Evolutionary conservation across 2,329 filamentous ascomycete species (phyloP).

Genomic region (Helicocarpus griseus): DNA sequence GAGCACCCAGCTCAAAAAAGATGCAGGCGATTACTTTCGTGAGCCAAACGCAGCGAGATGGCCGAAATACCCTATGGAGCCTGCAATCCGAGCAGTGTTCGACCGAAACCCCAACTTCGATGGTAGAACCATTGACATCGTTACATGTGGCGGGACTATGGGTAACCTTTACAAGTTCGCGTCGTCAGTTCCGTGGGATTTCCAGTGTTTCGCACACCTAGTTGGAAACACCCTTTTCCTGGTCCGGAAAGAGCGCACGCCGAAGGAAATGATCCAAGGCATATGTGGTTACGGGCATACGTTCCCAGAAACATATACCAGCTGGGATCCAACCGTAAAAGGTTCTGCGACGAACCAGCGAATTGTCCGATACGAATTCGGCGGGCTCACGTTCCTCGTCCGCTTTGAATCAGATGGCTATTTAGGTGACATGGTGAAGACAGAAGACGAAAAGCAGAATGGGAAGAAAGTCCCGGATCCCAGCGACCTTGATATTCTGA

Average conservation of each 20-base stretch:
- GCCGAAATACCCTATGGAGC: slow-evolving; percentile 34
- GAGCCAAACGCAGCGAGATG: slow-evolving; percentile 32
- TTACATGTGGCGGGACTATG: slow-evolving; percentile 52
- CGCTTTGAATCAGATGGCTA: slow-evolving; percentile 54
- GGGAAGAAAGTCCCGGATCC: background rate
- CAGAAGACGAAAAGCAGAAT: background rate
- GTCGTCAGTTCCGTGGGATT: background rate
- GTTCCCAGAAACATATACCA: slow-evolving; percentile 58
- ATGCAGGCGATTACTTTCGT: slow-evolving; percentile 37
- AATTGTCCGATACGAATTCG: slow-evolving; percentile 50
- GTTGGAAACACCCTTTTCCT: slow-evolving; percentile 53
- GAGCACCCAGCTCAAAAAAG: slow-evolving; percentile 29
- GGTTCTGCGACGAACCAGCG: slow-evolving; percentile 54
- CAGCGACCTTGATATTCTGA: background rate
- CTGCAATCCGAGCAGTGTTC: slow-evolving; percentile 36
- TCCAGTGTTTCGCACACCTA: slow-evolving; percentile 35
- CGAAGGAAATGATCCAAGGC: slow-evolving; percentile 46
- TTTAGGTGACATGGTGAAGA: slow-evolving; percentile 25
- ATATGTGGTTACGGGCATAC: slow-evolving; percentile 55
- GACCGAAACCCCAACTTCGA: slow-evolving; percentile 27
- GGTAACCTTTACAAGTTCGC: slow-evolving; percentile 44
- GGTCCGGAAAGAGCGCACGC: slow-evolving; percentile 51
- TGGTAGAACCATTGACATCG: slow-evolving; percentile 40
- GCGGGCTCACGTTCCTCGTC: slow-evolving; percentile 41
- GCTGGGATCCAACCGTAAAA: slow-evolving; percentile 47